Evolutionary conservation across 805 yeast species (phyloP).

Genomic region (Starmerella kuoi): DNA sequence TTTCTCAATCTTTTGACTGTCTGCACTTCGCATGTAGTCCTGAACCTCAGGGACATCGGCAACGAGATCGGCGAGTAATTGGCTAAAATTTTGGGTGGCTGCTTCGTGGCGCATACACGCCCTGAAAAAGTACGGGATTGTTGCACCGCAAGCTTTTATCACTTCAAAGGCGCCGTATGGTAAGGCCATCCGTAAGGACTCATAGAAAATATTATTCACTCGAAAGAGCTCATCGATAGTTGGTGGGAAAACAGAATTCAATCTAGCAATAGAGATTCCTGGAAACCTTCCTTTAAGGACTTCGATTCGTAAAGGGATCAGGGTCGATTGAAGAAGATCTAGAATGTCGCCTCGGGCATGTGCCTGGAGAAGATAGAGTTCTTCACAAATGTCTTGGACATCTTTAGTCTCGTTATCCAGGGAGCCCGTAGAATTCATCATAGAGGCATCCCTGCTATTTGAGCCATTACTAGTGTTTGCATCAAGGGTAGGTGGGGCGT

Average conservation of each 20-base stretch:
- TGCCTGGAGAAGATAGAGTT: slow-evolving; percentile 59
- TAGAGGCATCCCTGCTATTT: background rate
- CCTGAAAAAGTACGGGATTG: slow-evolving; percentile 82
- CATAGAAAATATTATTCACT: slow-evolving; percentile 73
- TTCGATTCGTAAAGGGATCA: slow-evolving; percentile 64
- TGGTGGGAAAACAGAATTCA: slow-evolving; percentile 81
- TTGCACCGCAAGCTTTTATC: slow-evolving; percentile 64
- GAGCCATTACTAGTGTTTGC: background rate
- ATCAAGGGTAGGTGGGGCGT: slow-evolving; percentile 42
- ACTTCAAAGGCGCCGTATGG: slow-evolving; percentile 66
- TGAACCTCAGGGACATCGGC: slow-evolving; percentile 29
- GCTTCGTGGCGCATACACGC: slow-evolving; percentile 93
- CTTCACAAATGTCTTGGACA: slow-evolving; percentile 47
- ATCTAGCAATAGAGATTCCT: slow-evolving; percentile 45
- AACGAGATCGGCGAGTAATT: slow-evolving; percentile 34
- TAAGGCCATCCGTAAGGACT: slow-evolving; percentile 54
- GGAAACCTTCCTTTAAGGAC: slow-evolving; percentile 45
- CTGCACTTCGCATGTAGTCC: slow-evolving; percentile 22
- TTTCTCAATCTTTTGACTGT: slow-evolving; percentile 36
- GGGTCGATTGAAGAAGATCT: slow-evolving; percentile 60
- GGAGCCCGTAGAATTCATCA: slow-evolving; percentile 2
- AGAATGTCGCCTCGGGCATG: slow-evolving; percentile 62
- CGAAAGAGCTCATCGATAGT: slow-evolving; percentile 90
- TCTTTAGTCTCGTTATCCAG: slow-evolving; percentile 28
- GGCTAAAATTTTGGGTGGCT: slow-evolving; percentile 56